Conservation (phyloP, 2,329 filamentous ascomycete genomes). For the Nemania sp. region DNA sequence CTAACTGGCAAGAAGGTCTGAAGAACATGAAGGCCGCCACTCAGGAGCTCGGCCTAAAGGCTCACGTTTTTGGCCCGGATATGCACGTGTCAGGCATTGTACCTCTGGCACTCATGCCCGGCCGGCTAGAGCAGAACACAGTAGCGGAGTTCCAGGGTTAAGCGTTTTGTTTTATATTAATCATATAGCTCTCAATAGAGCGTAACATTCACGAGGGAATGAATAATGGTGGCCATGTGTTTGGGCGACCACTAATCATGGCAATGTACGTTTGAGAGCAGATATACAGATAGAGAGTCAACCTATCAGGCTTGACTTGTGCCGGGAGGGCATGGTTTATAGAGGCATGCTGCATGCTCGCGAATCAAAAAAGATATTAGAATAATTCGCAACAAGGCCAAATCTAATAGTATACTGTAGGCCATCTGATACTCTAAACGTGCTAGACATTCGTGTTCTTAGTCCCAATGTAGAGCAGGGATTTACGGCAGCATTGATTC, state of each 20-base stretch:
- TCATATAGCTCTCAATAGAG: constrained; percentile 30
- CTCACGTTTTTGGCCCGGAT: constrained; percentile 75
- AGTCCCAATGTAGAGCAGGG: not conserved
- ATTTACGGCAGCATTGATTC: not conserved
- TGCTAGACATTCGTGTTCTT: not conserved
- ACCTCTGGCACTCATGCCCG: constrained; percentile 82
- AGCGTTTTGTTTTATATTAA: constrained; percentile 41
- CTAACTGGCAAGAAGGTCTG: constrained; percentile 99
- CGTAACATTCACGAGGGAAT: constrained; percentile 33
- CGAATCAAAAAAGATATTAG: constrained; percentile 45
- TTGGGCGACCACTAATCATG: constrained; percentile 37
- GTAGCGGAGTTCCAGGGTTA: constrained; percentile 72
- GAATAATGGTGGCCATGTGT: constrained; percentile 38
- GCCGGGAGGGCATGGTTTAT: constrained; percentile 41
- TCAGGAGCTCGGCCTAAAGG: constrained; percentile 85
- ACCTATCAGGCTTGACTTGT: constrained; percentile 35
- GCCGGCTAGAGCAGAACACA: constrained; percentile 72
- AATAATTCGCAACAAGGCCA: constrained; percentile 39
- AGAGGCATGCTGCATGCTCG: constrained; percentile 41
- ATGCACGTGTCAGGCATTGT: constrained; percentile 99
- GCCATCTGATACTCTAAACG: not conserved
- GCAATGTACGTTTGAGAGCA: constrained; percentile 46
- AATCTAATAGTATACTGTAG: not conserved
- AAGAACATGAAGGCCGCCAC: constrained; percentile 99
- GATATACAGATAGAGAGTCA: constrained; percentile 44